phyloP scores from a whole-genome alignment of 1,284 basidiomycete genomes.

The Microbotryomycetes sp. region DNA sequence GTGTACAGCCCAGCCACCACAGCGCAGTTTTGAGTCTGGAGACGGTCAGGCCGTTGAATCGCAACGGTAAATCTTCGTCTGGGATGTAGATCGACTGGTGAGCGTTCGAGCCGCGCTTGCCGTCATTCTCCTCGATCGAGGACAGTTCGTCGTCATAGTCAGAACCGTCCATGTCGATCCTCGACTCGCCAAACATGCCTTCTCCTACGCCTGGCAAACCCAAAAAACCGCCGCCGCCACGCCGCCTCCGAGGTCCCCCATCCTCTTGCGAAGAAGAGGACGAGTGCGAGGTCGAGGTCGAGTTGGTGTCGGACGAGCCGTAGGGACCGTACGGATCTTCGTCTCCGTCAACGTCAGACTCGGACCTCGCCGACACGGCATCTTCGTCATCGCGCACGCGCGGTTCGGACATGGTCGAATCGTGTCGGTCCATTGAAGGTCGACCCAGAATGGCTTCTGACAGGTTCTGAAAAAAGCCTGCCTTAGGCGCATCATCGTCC shows the following conservation, averaged over 20 bases:
- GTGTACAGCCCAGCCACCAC: constrained; percentile 65
- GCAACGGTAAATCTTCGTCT: constrained; percentile 85
- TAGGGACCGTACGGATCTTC: constrained; percentile 36
- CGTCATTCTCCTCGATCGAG: constrained; percentile 23
- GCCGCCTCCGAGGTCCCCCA: constrained; percentile 17
- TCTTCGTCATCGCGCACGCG: constrained; percentile 11
- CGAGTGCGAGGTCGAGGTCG: constrained; percentile 23
- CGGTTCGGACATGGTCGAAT: constrained; percentile 8
- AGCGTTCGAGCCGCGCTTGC: constrained; percentile 13
- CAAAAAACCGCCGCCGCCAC: constrained; percentile 17
- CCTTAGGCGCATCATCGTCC: constrained; percentile 1
- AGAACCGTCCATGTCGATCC: constrained; percentile 62
- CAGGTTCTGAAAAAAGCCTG: constrained; percentile 26
- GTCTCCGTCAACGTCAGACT: constrained; percentile 23
- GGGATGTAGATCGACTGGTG: constrained; percentile 78
- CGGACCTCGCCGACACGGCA: constrained; percentile 17
- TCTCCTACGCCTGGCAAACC: constrained; percentile 27
- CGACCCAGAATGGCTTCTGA: constrained; percentile 24
- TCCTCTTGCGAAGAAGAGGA: constrained; percentile 18
- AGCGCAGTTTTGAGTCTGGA: constrained; percentile 56
- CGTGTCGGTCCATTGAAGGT: constrained; percentile 6
- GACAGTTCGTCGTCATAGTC: constrained; percentile 33
- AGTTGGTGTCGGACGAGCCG: constrained; percentile 24
- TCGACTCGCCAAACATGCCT: constrained; percentile 64
- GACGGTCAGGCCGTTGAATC: constrained; percentile 81